A percentile compares a stretch with the other conserved stretches of the same genome.
phyloP scores from a whole-genome alignment of 2,329 filamentous ascomycete genomes.

The Rhynchosporium agropyri region DNA sequence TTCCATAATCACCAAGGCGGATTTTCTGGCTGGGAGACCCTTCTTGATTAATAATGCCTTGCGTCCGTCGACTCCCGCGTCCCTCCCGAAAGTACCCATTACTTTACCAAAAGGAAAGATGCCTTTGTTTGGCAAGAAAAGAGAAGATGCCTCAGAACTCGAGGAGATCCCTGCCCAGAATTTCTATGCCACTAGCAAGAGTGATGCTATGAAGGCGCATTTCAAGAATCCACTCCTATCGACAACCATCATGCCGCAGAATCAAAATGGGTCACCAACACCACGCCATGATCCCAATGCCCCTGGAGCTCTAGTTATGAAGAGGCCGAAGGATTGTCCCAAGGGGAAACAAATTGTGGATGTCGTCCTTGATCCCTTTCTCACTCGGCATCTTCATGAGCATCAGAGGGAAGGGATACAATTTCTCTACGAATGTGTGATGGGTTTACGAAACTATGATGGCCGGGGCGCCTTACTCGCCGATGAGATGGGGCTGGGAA shows the following conservation, averaged over 20 bases:
- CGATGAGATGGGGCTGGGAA: constrained; percentile 76
- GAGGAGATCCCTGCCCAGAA: constrained; percentile 45
- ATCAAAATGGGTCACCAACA: constrained; percentile 50
- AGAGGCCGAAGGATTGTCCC: constrained; percentile 56
- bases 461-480: constrained; percentile 72
- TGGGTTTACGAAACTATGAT: constrained; percentile 68
- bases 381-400: constrained; percentile 63
- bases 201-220: constrained; percentile 46
- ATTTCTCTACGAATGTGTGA: constrained; percentile 76
- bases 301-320: constrained; percentile 67
- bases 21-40: constrained; percentile 55
- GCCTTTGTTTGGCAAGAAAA: constrained; percentile 30
- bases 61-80: constrained; percentile 21
- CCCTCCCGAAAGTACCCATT: constrained; percentile 26
- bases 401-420: constrained; percentile 71
- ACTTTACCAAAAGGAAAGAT: constrained; percentile 36
- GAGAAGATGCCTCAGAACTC: constrained; percentile 30
- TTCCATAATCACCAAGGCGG: constrained; percentile 59
- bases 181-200: constrained; percentile 45
- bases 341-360: constrained; percentile 69
- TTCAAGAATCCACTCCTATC: constrained; percentile 66
- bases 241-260: constrained; percentile 52
- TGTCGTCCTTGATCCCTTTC: constrained; percentile 70
- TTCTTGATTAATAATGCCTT: constrained; percentile 44
- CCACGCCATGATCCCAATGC: constrained; percentile 67